These are phyloP conservation scores for Chytridium lagenaria DNA, from an alignment of 371 early-diverging fungal genomes.

Conservation along the genomic window DNA sequence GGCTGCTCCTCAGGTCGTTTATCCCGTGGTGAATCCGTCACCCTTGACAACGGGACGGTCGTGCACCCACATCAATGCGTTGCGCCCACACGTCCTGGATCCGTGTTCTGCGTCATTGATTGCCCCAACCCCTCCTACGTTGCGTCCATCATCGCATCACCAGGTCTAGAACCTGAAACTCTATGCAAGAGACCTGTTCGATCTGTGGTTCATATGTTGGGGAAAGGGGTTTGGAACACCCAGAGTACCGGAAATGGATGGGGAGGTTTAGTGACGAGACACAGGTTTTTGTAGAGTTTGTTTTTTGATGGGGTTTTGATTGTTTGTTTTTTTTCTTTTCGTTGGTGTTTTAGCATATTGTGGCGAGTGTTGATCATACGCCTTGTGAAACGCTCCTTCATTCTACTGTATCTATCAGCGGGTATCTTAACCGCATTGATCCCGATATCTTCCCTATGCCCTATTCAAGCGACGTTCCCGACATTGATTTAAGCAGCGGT, in stretches of 20 bases:
- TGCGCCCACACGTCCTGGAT: constrained; percentile 62
- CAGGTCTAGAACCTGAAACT: constrained; percentile 48
- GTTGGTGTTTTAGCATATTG: constrained; percentile 64
- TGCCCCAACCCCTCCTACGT: constrained; percentile 76
- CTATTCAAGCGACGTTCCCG: too few relatives aligned
- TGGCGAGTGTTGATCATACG: constrained; percentile 63
- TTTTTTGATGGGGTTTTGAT: background rate
- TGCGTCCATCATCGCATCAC: constrained; percentile 55
- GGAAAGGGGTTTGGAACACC: constrained; percentile 71
- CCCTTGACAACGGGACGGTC: constrained; percentile 68
- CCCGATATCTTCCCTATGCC: constrained; percentile 61
- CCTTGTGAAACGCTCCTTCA: constrained; percentile 64
- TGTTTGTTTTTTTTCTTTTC: background rate
- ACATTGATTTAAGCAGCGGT: too few relatives aligned
- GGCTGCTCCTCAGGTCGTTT: constrained; percentile 55
- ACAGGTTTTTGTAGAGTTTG: constrained; percentile 21
- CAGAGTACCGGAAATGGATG: constrained; percentile 79
- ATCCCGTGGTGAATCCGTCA: constrained; percentile 71
- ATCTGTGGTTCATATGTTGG: constrained; percentile 73
- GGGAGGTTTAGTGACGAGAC: constrained; percentile 62
- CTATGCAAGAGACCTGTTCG: constrained; percentile 23
- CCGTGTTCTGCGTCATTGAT: constrained; percentile 81
- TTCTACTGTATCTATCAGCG: constrained; percentile 61
- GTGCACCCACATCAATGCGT: constrained; percentile 81
- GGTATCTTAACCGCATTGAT: constrained; percentile 66